Conservation (phyloP, 202 grass and related monocot species). For the Schoenoplectus tabernaemontani region DNA sequence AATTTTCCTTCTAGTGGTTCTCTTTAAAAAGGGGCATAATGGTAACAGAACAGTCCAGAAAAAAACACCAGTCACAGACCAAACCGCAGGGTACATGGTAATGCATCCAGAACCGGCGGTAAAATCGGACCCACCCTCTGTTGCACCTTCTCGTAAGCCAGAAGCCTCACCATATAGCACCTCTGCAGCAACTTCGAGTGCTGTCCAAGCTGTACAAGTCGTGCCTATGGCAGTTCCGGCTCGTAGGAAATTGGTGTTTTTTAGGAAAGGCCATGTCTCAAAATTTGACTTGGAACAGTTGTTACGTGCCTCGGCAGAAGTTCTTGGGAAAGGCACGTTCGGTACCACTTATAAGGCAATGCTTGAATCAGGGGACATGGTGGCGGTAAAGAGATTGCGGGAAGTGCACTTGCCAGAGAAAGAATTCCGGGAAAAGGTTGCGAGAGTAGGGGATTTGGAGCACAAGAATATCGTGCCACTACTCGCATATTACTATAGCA, state of each 20-base stretch:
- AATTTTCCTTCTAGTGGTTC: conserved; percentile 35
- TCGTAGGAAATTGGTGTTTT: conserved; percentile 55
- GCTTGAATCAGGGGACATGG: conserved; percentile 27
- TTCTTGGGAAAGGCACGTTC: conserved; percentile 33
- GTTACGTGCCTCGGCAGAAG: conserved; percentile 35
- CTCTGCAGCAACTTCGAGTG: not conserved
- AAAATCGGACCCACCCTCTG: not conserved
- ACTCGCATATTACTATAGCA: conserved; percentile 30
- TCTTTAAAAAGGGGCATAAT: conserved; percentile 18
- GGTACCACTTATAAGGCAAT: conserved; percentile 37
- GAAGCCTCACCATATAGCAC: not conserved
- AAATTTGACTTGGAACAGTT: conserved; percentile 34
- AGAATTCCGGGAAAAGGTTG: conserved; percentile 38
- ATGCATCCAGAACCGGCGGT: not conserved
- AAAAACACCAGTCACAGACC: not conserved
- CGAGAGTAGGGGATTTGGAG: conserved; percentile 20
- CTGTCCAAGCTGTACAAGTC: not conserved
- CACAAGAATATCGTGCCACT: conserved; percentile 31
- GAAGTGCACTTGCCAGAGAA: conserved; percentile 20
- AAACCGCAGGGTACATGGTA: not conserved
- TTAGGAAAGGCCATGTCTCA: not conserved
- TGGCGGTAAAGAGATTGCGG: conserved; percentile 32
- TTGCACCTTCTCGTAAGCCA: not conserved
- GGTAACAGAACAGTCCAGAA: conserved; percentile 3
- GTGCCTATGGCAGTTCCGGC: not conserved